These are phyloP conservation scores for Trichomonascaceae sp. DNA, from an alignment of 1,139 yeast species.

Conservation along the genomic window DNA sequence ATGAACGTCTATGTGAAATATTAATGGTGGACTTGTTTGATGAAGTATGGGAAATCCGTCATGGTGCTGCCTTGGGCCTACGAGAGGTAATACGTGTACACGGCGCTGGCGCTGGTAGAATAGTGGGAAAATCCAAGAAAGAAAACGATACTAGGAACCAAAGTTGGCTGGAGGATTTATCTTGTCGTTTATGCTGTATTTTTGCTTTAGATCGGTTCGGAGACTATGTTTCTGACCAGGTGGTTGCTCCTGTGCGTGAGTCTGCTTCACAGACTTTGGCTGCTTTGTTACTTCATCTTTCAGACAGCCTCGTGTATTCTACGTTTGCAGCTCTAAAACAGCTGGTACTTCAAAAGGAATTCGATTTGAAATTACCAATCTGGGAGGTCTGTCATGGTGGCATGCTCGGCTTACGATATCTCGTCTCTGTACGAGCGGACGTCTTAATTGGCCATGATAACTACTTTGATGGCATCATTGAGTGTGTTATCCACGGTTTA, in stretches of 20 bases:
- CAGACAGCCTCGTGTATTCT: conserved; percentile 45
- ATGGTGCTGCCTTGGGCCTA: conserved; percentile 91
- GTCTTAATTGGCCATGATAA: conserved; percentile 52
- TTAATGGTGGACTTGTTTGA: conserved; percentile 74
- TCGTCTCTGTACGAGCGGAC: conserved; percentile 85
- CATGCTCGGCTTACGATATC: conserved; percentile 84
- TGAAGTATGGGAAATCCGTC: conserved; percentile 91
- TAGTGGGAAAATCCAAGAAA: conserved; percentile 51
- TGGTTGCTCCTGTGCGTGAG: conserved; percentile 96
- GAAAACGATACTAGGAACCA: conserved; percentile 65
- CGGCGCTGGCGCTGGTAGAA: conserved; percentile 82
- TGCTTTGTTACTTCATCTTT: conserved; percentile 71
- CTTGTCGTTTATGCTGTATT: conserved; percentile 77
- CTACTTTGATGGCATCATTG: conserved; percentile 59
- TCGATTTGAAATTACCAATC: conserved; percentile 39
- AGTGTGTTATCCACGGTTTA: conserved; percentile 83
- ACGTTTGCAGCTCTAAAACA: conserved; percentile 63
- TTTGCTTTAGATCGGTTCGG: conserved; percentile 95
- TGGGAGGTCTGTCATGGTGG: conserved; percentile 99
- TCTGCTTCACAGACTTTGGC: conserved; percentile 94
- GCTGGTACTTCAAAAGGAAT: conserved; percentile 63
- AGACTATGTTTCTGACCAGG: conserved; percentile 95
- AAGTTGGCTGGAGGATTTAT: conserved; percentile 76
- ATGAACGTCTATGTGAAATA: conserved; percentile 92
- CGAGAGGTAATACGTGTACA: conserved; percentile 82